Conservation (phyloP, 441 rosid species). For the Mallotus japonicus region DNA sequence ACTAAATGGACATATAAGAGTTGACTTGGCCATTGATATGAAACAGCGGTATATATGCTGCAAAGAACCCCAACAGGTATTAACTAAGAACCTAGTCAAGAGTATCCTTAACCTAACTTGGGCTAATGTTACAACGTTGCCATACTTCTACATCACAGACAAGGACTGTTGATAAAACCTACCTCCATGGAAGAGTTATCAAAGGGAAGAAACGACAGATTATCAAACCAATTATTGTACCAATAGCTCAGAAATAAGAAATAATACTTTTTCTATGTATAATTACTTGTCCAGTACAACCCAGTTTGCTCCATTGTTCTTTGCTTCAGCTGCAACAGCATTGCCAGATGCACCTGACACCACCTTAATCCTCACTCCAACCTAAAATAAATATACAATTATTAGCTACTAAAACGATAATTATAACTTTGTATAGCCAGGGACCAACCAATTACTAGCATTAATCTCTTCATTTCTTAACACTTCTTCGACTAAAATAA, state of each 20-base stretch:
- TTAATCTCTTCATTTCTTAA: background rate
- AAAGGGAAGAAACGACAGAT: background rate
- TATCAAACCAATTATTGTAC: conserved; percentile 28
- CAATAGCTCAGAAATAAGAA: conserved; percentile 48
- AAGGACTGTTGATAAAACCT: background rate
- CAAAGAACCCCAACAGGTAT: background rate
- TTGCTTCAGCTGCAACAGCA: conserved; percentile 62
- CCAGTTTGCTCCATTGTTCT: conserved; percentile 59
- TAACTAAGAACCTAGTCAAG: background rate
- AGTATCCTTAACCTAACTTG: background rate
- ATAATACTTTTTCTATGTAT: conserved; percentile 51
- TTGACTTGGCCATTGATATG: background rate
- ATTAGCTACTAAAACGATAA: conserved; percentile 10
- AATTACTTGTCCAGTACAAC: conserved; percentile 83
- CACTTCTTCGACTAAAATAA: background rate
- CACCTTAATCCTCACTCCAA: conserved; percentile 66
- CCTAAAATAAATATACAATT: conserved; percentile 37
- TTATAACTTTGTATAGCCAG: background rate
- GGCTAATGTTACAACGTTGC: background rate
- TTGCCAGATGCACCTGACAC: conserved; percentile 47
- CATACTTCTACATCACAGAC: background rate
- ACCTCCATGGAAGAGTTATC: background rate
- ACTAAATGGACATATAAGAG: background rate
- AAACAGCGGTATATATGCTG: background rate
- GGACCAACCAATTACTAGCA: background rate